A percentile compares a stretch with the other conserved stretches of the same genome.
Evolutionary conservation across 1,284 basidiomycete species (phyloP).

Genomic region (Meripilus lineatus): DNA sequence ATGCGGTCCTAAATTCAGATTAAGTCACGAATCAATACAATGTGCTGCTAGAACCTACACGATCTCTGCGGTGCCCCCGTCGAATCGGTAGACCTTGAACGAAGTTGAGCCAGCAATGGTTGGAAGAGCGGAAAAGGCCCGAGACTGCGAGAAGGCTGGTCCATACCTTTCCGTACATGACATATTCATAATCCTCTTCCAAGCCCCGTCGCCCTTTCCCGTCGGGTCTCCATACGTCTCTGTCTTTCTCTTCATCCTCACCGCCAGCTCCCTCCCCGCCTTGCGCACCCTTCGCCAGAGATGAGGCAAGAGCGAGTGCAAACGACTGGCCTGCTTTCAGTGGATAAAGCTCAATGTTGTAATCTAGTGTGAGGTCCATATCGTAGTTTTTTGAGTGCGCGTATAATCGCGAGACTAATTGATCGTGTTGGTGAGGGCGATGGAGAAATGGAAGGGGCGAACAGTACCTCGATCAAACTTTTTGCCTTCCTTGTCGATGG

Average conservation of each 20-base stretch:
- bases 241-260: constrained; percentile 64
- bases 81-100: constrained; percentile 91
- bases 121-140: neutral
- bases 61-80: constrained; percentile 77
- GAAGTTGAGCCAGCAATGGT: constrained; percentile 8
- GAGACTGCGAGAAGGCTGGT: neutral
- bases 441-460: constrained; percentile 1
- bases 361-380: constrained; percentile 88
- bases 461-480: constrained; percentile 92
- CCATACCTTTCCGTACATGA: constrained; percentile 96
- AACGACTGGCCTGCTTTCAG: constrained; percentile 70
- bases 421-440: constrained; percentile 6
- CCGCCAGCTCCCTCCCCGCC: constrained; percentile 34
- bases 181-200: constrained; percentile 97
- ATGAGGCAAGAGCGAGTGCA: constrained; percentile 83
- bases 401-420: constrained; percentile 78
- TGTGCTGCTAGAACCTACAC: constrained; percentile 62
- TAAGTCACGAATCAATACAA: too few relatives aligned
- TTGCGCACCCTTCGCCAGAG: constrained; percentile 63
- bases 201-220: constrained; percentile 82
- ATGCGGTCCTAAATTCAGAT: constrained; percentile 68
- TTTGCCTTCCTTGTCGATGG: constrained; percentile 90
- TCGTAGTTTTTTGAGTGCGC: constrained; percentile 83
- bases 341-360: constrained; percentile 85
- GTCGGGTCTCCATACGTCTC: constrained; percentile 85